Evolutionary conservation across 2,329 filamentous ascomycete species (phyloP).

Genomic region (Phaeosphaeria sp.): DNA sequence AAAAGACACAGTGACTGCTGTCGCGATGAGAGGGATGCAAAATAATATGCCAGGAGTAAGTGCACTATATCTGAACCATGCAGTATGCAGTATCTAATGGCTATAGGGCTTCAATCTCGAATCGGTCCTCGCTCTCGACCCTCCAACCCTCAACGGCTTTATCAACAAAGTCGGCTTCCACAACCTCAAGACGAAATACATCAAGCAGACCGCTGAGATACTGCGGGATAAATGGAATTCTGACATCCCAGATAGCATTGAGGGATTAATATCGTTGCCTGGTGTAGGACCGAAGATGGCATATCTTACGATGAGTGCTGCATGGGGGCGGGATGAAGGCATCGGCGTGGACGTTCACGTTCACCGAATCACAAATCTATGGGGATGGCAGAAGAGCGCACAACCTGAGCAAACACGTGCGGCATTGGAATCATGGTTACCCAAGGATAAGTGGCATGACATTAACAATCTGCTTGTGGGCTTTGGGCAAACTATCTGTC

Average conservation of each 20-base stretch:
- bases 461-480: conserved; percentile 91
- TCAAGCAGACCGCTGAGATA: conserved; percentile 77
- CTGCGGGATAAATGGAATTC: conserved; percentile 72
- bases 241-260: conserved; percentile 81
- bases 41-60: conserved; percentile 68
- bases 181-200: conserved; percentile 88
- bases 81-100: conserved; percentile 10
- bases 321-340: conserved; percentile 72
- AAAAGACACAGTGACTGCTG: conserved; percentile 88
- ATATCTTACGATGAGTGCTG: conserved; percentile 82
- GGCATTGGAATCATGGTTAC: conserved; percentile 81
- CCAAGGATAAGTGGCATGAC: conserved; percentile 84
- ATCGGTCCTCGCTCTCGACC: conserved; percentile 76
- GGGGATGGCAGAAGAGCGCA: conserved; percentile 86
- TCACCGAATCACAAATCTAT: conserved; percentile 91
- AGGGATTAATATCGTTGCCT: conserved; percentile 76
- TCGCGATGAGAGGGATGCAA: conserved; percentile 80
- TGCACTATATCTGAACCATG: not conserved
- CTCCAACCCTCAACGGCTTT: conserved; percentile 71
- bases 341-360: conserved; percentile 96
- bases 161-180: conserved; percentile 91
- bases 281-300: conserved; percentile 97
- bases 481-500: conserved; percentile 83
- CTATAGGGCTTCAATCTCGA: conserved; percentile 68
- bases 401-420: conserved; percentile 82